These are phyloP conservation scores for Teunomyces gatunensis DNA, from an alignment of 805 yeast species.

Conservation along the genomic window DNA sequence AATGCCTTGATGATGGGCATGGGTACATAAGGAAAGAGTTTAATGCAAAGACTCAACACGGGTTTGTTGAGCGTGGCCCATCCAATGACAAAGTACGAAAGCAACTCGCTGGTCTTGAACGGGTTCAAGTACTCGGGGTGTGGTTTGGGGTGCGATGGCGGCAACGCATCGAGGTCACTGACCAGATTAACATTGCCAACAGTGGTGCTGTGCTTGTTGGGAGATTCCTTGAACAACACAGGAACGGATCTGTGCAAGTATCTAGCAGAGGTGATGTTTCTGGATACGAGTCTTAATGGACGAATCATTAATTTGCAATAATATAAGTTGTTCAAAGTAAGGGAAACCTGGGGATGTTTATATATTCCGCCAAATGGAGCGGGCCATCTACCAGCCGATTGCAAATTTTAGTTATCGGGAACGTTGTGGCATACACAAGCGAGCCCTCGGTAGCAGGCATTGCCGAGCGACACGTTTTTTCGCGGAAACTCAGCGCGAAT, in stretches of 20 bases:
- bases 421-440: neutral
- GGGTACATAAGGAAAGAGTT: slow-evolving; percentile 73
- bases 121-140: slow-evolving; percentile 46
- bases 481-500: neutral
- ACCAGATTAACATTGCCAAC: slow-evolving; percentile 10
- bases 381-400: neutral
- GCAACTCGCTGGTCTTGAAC: slow-evolving; percentile 51
- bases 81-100: slow-evolving; percentile 69
- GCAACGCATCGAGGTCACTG: slow-evolving; percentile 2
- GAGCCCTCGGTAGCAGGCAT: neutral
- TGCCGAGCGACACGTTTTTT: neutral
- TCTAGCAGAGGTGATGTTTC: slow-evolving; percentile 1
- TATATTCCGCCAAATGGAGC: neutral
- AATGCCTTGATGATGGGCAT: slow-evolving; percentile 63
- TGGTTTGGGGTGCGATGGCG: slow-evolving; percentile 1
- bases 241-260: neutral
- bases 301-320: slow-evolving; percentile 1
- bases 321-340: neutral
- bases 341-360: slow-evolving; percentile 3
- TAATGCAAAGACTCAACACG: slow-evolving; percentile 58
- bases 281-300: slow-evolving; percentile 1
- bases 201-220: slow-evolving; percentile 19
- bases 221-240: slow-evolving; percentile 18
- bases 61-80: slow-evolving; percentile 64
- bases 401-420: neutral